These are phyloP conservation scores for Orbilia javanica DNA, from an alignment of 2,329 filamentous ascomycete species.

Conservation along the genomic window DNA sequence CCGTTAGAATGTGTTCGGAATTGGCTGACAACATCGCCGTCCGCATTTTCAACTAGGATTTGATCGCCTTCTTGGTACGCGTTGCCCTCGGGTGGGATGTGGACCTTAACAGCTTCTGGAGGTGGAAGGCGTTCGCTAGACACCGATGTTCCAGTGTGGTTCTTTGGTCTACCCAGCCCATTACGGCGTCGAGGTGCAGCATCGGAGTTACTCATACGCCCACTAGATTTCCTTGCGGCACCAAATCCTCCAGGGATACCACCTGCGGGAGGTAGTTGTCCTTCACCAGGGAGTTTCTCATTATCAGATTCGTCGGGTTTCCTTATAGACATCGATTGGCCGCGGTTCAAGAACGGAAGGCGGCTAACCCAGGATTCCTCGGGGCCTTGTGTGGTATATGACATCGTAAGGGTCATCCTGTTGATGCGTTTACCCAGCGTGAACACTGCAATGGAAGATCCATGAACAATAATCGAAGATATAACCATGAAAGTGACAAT, in stretches of 20 bases:
- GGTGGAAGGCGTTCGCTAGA: slow-evolving; percentile 62
- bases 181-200: slow-evolving; percentile 75
- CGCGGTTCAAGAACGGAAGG: slow-evolving; percentile 83
- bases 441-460: slow-evolving; percentile 97
- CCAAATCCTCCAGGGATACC: slow-evolving; percentile 82
- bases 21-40: slow-evolving; percentile 61
- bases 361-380: slow-evolving; percentile 95
- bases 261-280: slow-evolving; percentile 73
- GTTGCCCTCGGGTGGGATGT: slow-evolving; percentile 49
- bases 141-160: slow-evolving; percentile 65
- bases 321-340: slow-evolving; percentile 80
- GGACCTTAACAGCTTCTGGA: slow-evolving; percentile 42
- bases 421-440: slow-evolving; percentile 98
- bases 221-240: slow-evolving; percentile 83
- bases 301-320: slow-evolving; percentile 75
- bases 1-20: slow-evolving; percentile 55
- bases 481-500: slow-evolving; percentile 95
- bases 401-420: slow-evolving; percentile 78
- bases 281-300: slow-evolving; percentile 68
- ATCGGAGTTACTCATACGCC: slow-evolving; percentile 88
- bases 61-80: slow-evolving; percentile 61
- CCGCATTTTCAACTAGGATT: slow-evolving; percentile 60
- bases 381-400: slow-evolving; percentile 93
- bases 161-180: slow-evolving; percentile 66
- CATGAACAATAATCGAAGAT: slow-evolving; percentile 92